phyloP scores from a whole-genome alignment of 805 yeast species.

The Kockiozyma suomiensis region DNA sequence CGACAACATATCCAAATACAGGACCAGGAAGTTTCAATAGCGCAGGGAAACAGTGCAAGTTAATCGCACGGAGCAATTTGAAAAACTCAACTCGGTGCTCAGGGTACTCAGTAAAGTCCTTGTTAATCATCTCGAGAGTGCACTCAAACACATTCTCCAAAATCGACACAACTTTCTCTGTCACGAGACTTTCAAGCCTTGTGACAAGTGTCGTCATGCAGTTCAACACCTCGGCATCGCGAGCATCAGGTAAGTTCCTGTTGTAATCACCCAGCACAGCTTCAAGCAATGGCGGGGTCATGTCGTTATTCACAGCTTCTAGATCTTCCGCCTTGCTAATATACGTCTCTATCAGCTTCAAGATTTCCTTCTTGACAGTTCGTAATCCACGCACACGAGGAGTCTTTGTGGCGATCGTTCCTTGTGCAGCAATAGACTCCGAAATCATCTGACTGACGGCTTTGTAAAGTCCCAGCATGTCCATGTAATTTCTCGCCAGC shows the following conservation, averaged over 20 bases:
- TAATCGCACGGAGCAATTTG: slow-evolving; percentile 82
- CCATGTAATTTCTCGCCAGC: slow-evolving; percentile 80
- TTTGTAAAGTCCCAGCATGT: slow-evolving; percentile 84
- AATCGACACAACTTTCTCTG: slow-evolving; percentile 84
- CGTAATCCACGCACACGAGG: slow-evolving; percentile 94
- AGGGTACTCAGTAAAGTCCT: slow-evolving; percentile 94
- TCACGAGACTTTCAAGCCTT: slow-evolving; percentile 83
- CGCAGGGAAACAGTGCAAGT: slow-evolving; percentile 81
- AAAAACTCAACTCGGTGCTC: slow-evolving; percentile 97
- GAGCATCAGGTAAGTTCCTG: slow-evolving; percentile 88
- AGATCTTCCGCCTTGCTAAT: slow-evolving; percentile 81
- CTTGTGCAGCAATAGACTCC: slow-evolving; percentile 74
- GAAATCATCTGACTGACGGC: slow-evolving; percentile 89
- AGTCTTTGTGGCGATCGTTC: slow-evolving; percentile 88
- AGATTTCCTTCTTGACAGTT: slow-evolving; percentile 92
- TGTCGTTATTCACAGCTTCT: slow-evolving; percentile 79
- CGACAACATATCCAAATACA: slow-evolving; percentile 86
- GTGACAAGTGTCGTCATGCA: slow-evolving; percentile 90
- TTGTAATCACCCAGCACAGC: slow-evolving; percentile 90
- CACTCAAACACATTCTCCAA: slow-evolving; percentile 91
- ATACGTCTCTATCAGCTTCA: slow-evolving; percentile 86
- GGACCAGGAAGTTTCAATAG: slow-evolving; percentile 85
- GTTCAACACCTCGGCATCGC: slow-evolving; percentile 96
- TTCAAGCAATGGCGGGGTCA: slow-evolving; percentile 77
- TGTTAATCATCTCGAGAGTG: slow-evolving; percentile 92